These are phyloP conservation scores for Ascochyta fabae DNA, from an alignment of 2,329 filamentous ascomycete genomes.

Conservation along the genomic window DNA sequence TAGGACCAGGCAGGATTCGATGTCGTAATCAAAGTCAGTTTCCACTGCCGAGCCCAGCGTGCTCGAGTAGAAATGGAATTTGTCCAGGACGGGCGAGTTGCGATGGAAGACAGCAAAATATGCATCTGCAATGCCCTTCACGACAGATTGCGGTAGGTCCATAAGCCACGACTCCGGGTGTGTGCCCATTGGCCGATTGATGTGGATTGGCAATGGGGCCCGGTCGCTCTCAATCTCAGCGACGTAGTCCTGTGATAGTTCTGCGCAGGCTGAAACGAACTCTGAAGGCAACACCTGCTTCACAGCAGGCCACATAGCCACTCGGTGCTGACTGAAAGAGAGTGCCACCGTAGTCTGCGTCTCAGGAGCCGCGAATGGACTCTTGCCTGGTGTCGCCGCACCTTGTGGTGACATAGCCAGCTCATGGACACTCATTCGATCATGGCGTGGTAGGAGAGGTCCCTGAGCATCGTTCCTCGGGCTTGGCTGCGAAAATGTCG, in stretches of 20 bases:
- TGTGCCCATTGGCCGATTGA: conserved; percentile 42
- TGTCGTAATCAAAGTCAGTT: conserved; percentile 58
- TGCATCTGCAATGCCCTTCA: conserved; percentile 60
- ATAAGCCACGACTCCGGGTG: conserved; percentile 53
- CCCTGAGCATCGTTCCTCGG: conserved; percentile 25
- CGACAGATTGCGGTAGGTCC: conserved; percentile 54
- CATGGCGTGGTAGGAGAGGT: conserved; percentile 21
- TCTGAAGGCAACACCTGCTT: conserved; percentile 52
- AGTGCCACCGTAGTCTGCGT: conserved; percentile 42
- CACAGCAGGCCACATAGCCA: conserved; percentile 58
- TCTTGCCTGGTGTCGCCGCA: conserved; percentile 34
- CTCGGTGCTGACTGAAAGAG: conserved; percentile 60
- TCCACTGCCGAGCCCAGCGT: conserved; percentile 58
- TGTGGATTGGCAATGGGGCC: conserved; percentile 52
- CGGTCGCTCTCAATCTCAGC: conserved; percentile 58
- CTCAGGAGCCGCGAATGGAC: conserved; percentile 29
- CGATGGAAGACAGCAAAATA: conserved; percentile 64
- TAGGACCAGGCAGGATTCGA: conserved; percentile 60
- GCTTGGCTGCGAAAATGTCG: conserved; percentile 39
- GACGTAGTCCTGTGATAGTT: conserved; percentile 57
- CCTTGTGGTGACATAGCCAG: conserved; percentile 35
- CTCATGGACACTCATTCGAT: conserved; percentile 31
- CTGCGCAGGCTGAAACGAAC: conserved; percentile 47
- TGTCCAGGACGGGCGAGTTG: conserved; percentile 60
- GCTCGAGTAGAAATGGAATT: conserved; percentile 58